phyloP scores from a whole-genome alignment of 805 yeast genomes.

The Schwanniomyces sp. region DNA sequence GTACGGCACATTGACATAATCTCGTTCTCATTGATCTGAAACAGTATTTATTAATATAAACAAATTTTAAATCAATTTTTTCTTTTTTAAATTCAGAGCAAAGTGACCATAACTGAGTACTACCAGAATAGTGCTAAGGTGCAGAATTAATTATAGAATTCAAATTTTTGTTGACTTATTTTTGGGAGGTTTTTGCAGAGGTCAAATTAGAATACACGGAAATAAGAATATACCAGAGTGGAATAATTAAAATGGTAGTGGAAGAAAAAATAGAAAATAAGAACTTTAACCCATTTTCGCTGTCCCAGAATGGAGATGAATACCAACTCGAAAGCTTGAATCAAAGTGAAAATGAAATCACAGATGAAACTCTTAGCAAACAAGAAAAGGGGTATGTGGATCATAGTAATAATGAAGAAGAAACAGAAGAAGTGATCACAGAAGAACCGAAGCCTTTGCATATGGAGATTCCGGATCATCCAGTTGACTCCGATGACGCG shows the following conservation, averaged over 20 bases:
- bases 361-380: not conserved
- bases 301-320: too few species aligned
- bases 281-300: not conserved
- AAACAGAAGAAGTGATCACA: slow-evolving; percentile 7
- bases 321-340: too few species aligned
- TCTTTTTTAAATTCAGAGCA: not conserved
- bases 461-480: not conserved
- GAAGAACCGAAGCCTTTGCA: slow-evolving; percentile 10
- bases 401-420: not conserved
- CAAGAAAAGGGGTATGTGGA: not conserved
- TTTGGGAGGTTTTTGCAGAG: not conserved
- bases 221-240: not conserved
- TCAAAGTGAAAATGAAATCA: not conserved
- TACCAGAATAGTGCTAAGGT: too few species aligned
- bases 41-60: too few species aligned
- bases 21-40: not conserved
- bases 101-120: too few species aligned
- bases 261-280: not conserved
- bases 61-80: not conserved
- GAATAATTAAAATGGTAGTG: not conserved
- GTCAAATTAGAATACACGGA: not conserved
- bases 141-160: too few species aligned
- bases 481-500: slow-evolving; percentile 6
- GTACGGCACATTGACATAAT: not conserved
- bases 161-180: not conserved